phyloP scores from a whole-genome alignment of 73 alveolate species.

The Symbiodinium natans region DNA sequence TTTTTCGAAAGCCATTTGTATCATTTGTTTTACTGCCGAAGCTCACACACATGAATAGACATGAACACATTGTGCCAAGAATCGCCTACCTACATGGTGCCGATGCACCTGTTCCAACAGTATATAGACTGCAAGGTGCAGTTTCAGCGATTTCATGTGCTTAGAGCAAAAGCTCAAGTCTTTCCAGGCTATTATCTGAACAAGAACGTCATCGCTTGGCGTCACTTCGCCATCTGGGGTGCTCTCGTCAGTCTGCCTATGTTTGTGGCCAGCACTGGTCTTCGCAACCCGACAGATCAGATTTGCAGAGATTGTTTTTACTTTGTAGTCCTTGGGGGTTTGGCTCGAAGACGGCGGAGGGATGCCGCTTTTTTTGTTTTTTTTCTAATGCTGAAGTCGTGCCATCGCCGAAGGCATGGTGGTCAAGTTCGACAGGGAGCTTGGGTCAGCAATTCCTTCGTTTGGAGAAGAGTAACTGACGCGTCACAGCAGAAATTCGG shows the following conservation, averaged over 20 bases:
- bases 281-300: conserved; percentile 40
- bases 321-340: background rate
- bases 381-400: too few relatives aligned
- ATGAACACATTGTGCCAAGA: too few relatives aligned
- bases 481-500: too few relatives aligned
- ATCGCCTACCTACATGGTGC: too few relatives aligned
- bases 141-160: too few relatives aligned
- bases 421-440: conserved; percentile 67
- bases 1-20: too few relatives aligned
- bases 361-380: background rate
- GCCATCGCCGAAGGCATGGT: conserved; percentile 37
- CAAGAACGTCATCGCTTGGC: conserved; percentile 92
- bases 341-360: background rate
- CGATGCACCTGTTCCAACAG: too few relatives aligned
- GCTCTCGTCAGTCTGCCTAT: conserved; percentile 78
- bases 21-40: too few relatives aligned
- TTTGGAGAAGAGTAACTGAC: too few relatives aligned
- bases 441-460: conserved; percentile 12
- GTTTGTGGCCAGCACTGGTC: conserved; percentile 55
- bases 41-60: too few relatives aligned
- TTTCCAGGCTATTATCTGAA: conserved; percentile 62
- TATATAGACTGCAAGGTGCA: too few relatives aligned
- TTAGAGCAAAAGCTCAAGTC: too few relatives aligned
- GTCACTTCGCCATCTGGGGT: conserved; percentile 84
- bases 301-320: background rate